Evolutionary conservation across 2,329 filamentous ascomycete genomes (phyloP), one percentile per base, ranked within the genome.

Genomic region (Claviceps sp.): DNA sequence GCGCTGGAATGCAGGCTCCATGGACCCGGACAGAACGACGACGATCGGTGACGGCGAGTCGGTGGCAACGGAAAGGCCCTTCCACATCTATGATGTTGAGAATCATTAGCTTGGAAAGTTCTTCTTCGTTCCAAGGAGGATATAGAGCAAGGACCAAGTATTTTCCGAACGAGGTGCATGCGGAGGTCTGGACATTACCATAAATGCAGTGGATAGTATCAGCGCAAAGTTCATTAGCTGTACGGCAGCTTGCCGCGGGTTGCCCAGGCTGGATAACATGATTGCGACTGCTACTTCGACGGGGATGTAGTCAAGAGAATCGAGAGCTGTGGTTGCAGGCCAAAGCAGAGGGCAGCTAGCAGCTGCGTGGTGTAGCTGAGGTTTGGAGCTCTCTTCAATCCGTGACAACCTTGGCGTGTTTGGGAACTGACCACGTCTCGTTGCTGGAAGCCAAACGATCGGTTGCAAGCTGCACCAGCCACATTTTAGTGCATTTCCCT

Each of bases 161-260:
- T 19, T 19, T 42, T 42, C 3, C 5, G 3, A 42, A 22, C 26
- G 26, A 30, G 26, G 26, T 30, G 26, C 26, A 30, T 30, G 10
- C 19, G 2, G 19, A 24, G 3, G 4, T 44, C 26, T 19, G 17
- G 5, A 17, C 16, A 30, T 30, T 61, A 81, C 82, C 89, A 95
- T 95, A 65, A 95, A 95, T 1, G 90, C 89, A 1, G 88, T 93
- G 10, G 85, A 89, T 49, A 95, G 80, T 56, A 95, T 88, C 57
- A 96, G 81, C 52, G 84, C 89, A 68, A 96, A 95, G 72, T 94
- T 95, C 64, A 95, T 81, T 59, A 91, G 69, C 74, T 95, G 89
- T 48, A 81, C 77, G 61, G 89, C 82, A 51, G 86, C 77, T 67
- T 94, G 88, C 68, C 89, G 85, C 58, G 87, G 85, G 68, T 88